Evolutionary conservation across 73 alveolate genomes (phyloP), one percentile per base, ranked within the genome.

Genomic region (Tetrahymena borealis): DNA sequence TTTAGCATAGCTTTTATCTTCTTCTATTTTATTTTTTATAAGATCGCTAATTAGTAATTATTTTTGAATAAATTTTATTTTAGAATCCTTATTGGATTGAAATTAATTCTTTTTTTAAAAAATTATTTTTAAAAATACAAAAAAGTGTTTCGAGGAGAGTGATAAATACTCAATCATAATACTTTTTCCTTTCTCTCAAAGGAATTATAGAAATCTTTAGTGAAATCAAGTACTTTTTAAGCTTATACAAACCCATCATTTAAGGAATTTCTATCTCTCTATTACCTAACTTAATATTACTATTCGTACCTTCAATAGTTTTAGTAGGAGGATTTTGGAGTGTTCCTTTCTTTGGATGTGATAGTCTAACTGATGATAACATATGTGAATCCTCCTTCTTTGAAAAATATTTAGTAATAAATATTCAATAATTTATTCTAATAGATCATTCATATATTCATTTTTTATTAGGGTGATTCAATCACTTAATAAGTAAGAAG

Each of bases 81-180:
- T 4, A 92, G 96, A 91, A 96, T 94, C 11, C 33, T 94, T 37
- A n/a, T 95, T 95, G 11, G 40, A 79, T 16, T 91, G 94, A 32
- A 96, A 97, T 18, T 78, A 40, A 39, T 98, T 97, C 91, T 96
- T 7, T 95, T n/a, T n/a, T n/a, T n/a, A n/a, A n/a, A n/a, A n/a
- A n/a, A n/a, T n/a, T n/a, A n/a, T n/a, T n/a, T n/a, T n/a, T n/a
- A n/a, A n/a, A n/a, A n/a, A n/a, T n/a, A n/a, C 85, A 95, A 97
- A 78, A 31, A 77, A 96, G 96, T 92, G 79, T 97, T 43, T 94
- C 92, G 7, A 79, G 97, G 36, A 96, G 93, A 32, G 78, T 93
- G 15, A 97, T 96, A 24, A 98, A 98, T 7, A 98, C 98, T 9
- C n/a, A 92, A 8, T 90, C 39, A 5, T 98, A 99, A 0, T 33